Evolutionary conservation across 2,329 filamentous ascomycete genomes (phyloP).

Genomic region (Aureobasidium sp.): DNA sequence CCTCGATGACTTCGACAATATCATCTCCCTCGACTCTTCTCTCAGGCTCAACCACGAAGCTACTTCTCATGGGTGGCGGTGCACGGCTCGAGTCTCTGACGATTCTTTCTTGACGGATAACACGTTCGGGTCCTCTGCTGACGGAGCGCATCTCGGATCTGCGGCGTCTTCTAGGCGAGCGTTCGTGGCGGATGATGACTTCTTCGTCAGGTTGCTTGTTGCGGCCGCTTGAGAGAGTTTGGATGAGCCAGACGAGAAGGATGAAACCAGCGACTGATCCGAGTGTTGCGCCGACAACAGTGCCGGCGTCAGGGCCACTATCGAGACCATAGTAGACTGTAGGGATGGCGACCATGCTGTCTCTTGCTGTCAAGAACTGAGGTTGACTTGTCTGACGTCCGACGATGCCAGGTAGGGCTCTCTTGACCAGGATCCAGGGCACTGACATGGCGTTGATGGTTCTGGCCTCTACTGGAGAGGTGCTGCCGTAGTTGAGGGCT

Average conservation of each 20-base stretch:
- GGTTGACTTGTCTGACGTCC: neutral
- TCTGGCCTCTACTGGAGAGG: neutral
- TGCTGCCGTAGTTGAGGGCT: neutral
- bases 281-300: constrained; percentile 52
- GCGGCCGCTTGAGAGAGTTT: constrained; percentile 26
- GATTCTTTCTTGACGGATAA: constrained; percentile 26
- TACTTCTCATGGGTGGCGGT: constrained; percentile 12
- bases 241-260: constrained; percentile 44
- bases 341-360: constrained; percentile 43
- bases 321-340: constrained; percentile 50
- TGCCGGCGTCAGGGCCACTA: constrained; percentile 45
- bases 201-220: constrained; percentile 22
- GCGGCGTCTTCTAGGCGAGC: constrained; percentile 23
- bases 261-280: constrained; percentile 46
- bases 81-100: constrained; percentile 20
- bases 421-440: neutral
- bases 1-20: constrained; percentile 51
- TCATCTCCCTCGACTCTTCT: constrained; percentile 42
- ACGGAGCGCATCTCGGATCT: constrained; percentile 24
- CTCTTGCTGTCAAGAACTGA: constrained; percentile 4
- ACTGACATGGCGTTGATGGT: constrained; percentile 1
- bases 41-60: constrained; percentile 37
- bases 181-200: constrained; percentile 18
- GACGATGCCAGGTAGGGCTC: neutral
- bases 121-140: constrained; percentile 25